phyloP scores from a whole-genome alignment of 192 early-diverging fungal species.

The Backusella tarrabulga region DNA sequence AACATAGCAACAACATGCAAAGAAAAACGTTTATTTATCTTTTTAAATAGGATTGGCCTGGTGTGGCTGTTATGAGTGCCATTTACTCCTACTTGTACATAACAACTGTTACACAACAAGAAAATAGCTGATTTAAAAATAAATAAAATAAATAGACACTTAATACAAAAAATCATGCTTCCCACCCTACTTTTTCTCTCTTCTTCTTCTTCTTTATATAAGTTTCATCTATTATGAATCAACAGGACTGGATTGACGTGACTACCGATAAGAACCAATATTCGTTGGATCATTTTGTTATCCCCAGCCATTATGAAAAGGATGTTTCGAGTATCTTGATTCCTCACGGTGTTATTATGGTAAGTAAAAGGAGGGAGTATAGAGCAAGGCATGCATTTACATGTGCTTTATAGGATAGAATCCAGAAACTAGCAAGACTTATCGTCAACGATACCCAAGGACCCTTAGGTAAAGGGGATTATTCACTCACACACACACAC shows the following conservation, averaged over 20 bases:
- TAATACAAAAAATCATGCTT: neutral
- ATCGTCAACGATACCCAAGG: slow-evolving; percentile 74
- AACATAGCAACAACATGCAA: no score
- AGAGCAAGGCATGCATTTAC: neutral
- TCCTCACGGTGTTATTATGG: slow-evolving; percentile 85
- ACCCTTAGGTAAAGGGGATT: slow-evolving; percentile 40
- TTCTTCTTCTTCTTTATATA: neutral
- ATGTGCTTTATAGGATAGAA: slow-evolving; percentile 48
- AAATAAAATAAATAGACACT: neutral
- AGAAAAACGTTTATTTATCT: no score
- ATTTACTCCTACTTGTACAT: no score
- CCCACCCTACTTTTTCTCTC: neutral
- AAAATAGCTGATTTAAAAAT: neutral
- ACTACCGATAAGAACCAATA: slow-evolving; percentile 67
- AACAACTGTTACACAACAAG: neutral
- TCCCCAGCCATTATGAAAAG: slow-evolving; percentile 78
- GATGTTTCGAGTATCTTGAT: slow-evolving; percentile 74
- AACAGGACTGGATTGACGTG: slow-evolving; percentile 62
- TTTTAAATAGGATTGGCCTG: no score
- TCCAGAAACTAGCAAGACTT: slow-evolving; percentile 82
- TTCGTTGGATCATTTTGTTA: slow-evolving; percentile 75
- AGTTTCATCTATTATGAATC: slow-evolving; percentile 30
- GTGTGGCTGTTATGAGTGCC: no score
- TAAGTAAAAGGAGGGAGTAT: neutral
- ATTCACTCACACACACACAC: no score